These are phyloP conservation scores for Backusella tarrabulga DNA, from an alignment of 192 early-diverging fungal genomes.

Conservation along the genomic window DNA sequence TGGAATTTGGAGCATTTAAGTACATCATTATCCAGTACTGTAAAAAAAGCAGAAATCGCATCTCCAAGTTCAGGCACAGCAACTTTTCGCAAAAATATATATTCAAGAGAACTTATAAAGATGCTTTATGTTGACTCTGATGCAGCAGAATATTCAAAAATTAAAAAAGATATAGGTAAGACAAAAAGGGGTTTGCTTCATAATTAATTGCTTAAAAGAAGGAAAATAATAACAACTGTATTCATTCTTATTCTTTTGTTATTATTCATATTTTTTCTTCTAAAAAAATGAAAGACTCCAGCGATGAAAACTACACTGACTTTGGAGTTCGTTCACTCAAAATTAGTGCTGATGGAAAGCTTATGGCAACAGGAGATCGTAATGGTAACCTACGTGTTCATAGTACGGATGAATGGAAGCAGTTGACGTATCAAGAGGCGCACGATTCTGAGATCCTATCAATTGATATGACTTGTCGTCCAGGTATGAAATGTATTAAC, in stretches of 20 bases:
- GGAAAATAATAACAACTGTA: neutral
- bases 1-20: conserved; percentile 64
- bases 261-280: neutral
- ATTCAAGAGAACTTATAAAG: conserved; percentile 56
- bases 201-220: neutral
- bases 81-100: conserved; percentile 47
- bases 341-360: conserved; percentile 60
- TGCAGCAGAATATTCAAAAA: conserved; percentile 37
- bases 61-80: conserved; percentile 12
- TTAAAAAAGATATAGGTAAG: conserved; percentile 23
- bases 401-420: conserved; percentile 53
- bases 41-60: neutral
- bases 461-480: conserved; percentile 62
- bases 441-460: conserved; percentile 78
- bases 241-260: neutral
- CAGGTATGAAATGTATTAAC: neutral
- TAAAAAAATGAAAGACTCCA: conserved; percentile 11
- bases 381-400: conserved; percentile 72
- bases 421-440: conserved; percentile 66
- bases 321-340: conserved; percentile 70
- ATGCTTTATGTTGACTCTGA: conserved; percentile 57
- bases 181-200: neutral
- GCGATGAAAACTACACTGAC: conserved; percentile 43
- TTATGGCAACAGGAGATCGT: conserved; percentile 75
- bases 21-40: neutral